These are phyloP conservation scores for Microstegium vimineum DNA, from an alignment of 176 grass and related monocot species.

Conservation along the genomic window DNA sequence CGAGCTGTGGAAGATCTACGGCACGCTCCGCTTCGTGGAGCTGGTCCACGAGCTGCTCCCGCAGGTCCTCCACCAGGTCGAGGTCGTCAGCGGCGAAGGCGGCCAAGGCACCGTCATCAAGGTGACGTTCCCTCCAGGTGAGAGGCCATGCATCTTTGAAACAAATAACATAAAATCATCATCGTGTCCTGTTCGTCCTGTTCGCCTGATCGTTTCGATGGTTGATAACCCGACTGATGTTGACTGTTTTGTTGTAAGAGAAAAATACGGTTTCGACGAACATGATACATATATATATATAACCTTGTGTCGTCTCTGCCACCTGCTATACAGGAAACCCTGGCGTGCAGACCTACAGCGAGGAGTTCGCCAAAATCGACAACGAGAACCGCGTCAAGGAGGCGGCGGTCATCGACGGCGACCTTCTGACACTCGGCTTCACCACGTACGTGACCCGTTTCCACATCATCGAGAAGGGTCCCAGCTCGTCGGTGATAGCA, in stretches of 20 bases:
- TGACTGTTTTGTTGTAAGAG: no score
- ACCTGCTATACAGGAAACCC: slow-evolving; percentile 13
- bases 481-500: slow-evolving; percentile 10
- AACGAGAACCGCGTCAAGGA: slow-evolving; percentile 32
- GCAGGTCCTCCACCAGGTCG: slow-evolving; percentile 16
- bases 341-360: slow-evolving; percentile 1
- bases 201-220: no score
- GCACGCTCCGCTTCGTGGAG: slow-evolving; percentile 21
- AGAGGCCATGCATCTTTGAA: no score
- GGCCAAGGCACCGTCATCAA: slow-evolving; percentile 28
- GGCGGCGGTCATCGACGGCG: background rate
- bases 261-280: no score
- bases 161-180: no score
- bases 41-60: slow-evolving; percentile 9
- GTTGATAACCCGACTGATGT: no score
- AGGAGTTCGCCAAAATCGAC: slow-evolving; percentile 28
- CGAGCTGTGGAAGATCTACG: slow-evolving; percentile 25
- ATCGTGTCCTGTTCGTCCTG: no score
- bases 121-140: slow-evolving; percentile 36
- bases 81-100: slow-evolving; percentile 26
- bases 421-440: slow-evolving; percentile 29
- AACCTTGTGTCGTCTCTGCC: no score
- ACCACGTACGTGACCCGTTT: slow-evolving; percentile 23
- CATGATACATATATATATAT: no score
- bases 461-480: slow-evolving; percentile 8